These are phyloP conservation scores for Xylaria curta DNA, from an alignment of 495 filamentous ascomycete genomes.

Conservation along the genomic window DNA sequence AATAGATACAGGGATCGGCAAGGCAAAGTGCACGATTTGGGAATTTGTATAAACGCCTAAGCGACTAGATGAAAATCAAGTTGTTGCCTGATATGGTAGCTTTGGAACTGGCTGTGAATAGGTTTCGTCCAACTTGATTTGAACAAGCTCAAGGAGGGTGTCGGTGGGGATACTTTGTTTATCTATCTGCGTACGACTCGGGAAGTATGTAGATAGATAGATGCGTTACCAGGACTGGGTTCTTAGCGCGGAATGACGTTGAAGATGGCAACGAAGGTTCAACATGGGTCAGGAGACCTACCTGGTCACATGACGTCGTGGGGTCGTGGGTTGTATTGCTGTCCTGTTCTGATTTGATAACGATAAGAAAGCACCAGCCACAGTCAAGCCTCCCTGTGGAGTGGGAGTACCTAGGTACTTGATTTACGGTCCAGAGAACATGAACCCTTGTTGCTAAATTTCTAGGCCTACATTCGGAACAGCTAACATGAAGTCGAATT, in stretches of 20 bases:
- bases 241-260: slow-evolving; percentile 7
- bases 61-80: background rate
- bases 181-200: background rate
- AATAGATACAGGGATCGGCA: slow-evolving; percentile 9
- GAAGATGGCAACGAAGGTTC: background rate
- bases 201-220: background rate
- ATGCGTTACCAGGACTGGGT: background rate
- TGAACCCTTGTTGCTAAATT: slow-evolving; percentile 8
- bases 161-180: background rate
- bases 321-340: background rate
- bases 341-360: slow-evolving; percentile 17
- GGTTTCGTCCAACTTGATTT: background rate
- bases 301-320: slow-evolving; percentile 26
- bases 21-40: background rate
- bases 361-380: background rate
- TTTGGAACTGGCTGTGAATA: background rate
- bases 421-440: too few species aligned
- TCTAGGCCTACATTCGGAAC: background rate
- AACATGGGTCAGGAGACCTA: slow-evolving; percentile 10
- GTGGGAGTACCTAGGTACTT: background rate
- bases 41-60: background rate
- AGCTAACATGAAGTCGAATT: slow-evolving; percentile 19
- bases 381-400: background rate
- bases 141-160: background rate
- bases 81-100: background rate